Base-by-base conservation (phyloP, 192 early-diverging fungal species). In the Paraglomus brasilianum region DNA sequence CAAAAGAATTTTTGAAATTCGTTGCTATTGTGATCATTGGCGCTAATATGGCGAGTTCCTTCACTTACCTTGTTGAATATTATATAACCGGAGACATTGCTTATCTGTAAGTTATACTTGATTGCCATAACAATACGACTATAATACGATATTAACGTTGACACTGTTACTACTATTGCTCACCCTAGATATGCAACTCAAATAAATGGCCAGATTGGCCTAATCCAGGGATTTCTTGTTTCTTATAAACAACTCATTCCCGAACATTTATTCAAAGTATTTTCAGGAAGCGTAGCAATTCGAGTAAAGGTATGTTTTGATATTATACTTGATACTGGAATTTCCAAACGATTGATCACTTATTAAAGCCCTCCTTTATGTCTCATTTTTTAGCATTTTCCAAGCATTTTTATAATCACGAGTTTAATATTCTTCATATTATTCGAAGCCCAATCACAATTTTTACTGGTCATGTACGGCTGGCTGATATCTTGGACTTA, bases 221-320 rank as follows among this genome's bases (percentile, higher is more conserved):
- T 96, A 6, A 66, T 93, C 13, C 79, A 84, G 41, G 91, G 84
- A 47, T 92, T 94, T 49, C 73, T 93, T 1, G 90, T 96, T 24
- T 91, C 90, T 13, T 93, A 96, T 74, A 96, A 95, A 74, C 89
- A 95, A 62, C 72, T 93, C 8, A 84, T 95, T 15, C 96, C 96
- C 0, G 96, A 98, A 63, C 91, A 98, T 74, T 67, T 78, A 21
- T 68, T 95, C 46, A 86, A 80, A 63, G 58, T 94, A 13, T 82
- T 87, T 87, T 63, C 91, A 90, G 82, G 89, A 91, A 84, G 30
- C 36, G 21, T 19, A 44, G 17, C 22, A n/a, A 45, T 61, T 74
- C 56, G 76, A 73, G 62, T 75, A 73, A 40, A 59, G 78, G n/a
- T 73, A 72, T 9, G 75, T 74, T 15, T 30, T 30, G 30, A 30